Conservation (phyloP, 2,329 filamentous ascomycete species). For the Trichoderma koningiopsis region DNA sequence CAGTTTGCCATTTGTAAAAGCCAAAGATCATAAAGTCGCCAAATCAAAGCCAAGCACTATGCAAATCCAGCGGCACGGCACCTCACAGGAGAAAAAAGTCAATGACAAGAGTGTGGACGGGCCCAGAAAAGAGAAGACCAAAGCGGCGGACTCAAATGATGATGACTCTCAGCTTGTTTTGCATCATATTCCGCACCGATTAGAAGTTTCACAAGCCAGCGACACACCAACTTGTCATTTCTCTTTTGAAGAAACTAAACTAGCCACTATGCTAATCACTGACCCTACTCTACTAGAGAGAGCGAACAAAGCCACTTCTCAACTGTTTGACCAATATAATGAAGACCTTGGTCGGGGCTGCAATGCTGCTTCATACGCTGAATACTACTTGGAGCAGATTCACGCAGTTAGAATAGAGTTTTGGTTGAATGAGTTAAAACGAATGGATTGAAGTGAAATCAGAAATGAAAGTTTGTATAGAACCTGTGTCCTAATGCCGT, state of each 20-base stretch:
- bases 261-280: conserved; percentile 32
- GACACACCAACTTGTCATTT: not conserved
- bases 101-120: not conserved
- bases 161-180: not conserved
- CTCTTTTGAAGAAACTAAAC: not conserved
- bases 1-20: conserved; percentile 34
- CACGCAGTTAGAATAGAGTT: conserved; percentile 34
- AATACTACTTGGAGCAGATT: conserved; percentile 39
- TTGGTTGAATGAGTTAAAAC: conserved; percentile 35
- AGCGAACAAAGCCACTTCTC: conserved; percentile 33
- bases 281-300: conserved; percentile 32
- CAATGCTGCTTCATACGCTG: conserved; percentile 32
- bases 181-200: not conserved
- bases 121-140: not conserved
- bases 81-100: not conserved
- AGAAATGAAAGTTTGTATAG: not conserved
- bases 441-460: not conserved
- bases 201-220: not conserved
- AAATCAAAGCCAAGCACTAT: not conserved
- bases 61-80: not conserved
- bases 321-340: conserved; percentile 39
- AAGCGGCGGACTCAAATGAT: not conserved
- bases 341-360: conserved; percentile 33
- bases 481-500: no score
- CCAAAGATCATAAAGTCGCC: not conserved